A percentile compares a stretch with the other conserved stretches of the same genome.
phyloP scores from a whole-genome alignment of 2,329 filamentous ascomycete genomes.

The Escovopsis sp. region DNA sequence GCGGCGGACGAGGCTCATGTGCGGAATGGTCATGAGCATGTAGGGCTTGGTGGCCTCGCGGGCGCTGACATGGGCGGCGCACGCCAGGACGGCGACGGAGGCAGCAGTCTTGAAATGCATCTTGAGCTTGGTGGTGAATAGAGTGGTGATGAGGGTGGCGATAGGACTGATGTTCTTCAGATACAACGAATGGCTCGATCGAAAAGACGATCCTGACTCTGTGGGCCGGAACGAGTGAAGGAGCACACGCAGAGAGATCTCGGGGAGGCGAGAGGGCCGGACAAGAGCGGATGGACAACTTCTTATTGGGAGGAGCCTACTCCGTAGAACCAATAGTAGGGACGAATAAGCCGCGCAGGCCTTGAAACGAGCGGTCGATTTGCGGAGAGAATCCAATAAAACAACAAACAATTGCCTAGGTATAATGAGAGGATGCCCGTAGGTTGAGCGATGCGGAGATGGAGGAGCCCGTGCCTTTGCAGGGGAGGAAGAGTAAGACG shows the following conservation, averaged over 20 bases:
- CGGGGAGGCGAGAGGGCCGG: constrained; percentile 9
- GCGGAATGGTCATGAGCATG: constrained; percentile 22
- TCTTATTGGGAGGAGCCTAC: constrained; percentile 14
- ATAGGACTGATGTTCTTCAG: not conserved
- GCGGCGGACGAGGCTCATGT: constrained; percentile 29
- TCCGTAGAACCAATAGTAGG: not conserved
- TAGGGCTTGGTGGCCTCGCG: constrained; percentile 18
- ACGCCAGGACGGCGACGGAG: constrained; percentile 21
- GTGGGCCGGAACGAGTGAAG: not conserved
- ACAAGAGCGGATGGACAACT: constrained; percentile 7
- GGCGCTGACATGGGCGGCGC: constrained; percentile 18
- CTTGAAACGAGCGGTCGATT: not conserved
- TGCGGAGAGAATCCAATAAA: not conserved
- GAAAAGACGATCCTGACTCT: constrained; percentile 1
- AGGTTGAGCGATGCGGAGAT: too few relatives aligned
- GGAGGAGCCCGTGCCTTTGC: too few relatives aligned
- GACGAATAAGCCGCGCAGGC: constrained; percentile 5
- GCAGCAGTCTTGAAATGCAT: constrained; percentile 22
- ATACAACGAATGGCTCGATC: not conserved
- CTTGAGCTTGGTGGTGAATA: constrained; percentile 8
- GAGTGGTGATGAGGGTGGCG: not conserved
- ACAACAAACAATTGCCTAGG: not conserved
- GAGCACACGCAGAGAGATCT: not conserved
- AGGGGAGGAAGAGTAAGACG: too few relatives aligned
- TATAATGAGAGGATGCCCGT: too few relatives aligned